These are phyloP conservation scores for Darksidea phi DNA, from an alignment of 495 filamentous ascomycete genomes.

Conservation along the genomic window DNA sequence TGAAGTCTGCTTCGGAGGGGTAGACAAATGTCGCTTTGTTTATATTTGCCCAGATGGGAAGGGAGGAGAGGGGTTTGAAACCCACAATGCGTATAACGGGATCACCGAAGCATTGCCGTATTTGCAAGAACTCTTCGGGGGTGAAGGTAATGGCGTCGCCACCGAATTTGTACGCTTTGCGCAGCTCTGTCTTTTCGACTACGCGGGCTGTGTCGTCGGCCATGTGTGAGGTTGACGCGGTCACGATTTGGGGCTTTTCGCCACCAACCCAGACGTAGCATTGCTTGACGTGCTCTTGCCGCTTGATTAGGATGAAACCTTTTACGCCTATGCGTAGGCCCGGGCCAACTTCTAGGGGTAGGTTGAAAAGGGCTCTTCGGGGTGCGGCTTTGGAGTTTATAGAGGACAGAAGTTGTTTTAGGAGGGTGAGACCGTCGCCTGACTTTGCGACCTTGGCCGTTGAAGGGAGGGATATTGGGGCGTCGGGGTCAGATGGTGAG, in stretches of 20 bases:
- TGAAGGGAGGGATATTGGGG: slow-evolving; percentile 51
- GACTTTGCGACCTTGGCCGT: slow-evolving; percentile 48
- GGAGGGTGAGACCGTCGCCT: slow-evolving; percentile 73
- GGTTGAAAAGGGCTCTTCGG: slow-evolving; percentile 81
- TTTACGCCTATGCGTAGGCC: slow-evolving; percentile 84
- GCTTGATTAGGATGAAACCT: slow-evolving; percentile 85
- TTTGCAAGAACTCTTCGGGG: slow-evolving; percentile 70
- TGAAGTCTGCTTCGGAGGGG: slow-evolving; percentile 82
- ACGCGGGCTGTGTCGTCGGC: slow-evolving; percentile 71
- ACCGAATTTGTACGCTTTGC: slow-evolving; percentile 94
- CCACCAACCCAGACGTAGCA: slow-evolving; percentile 84
- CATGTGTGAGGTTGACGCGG: slow-evolving; percentile 66
- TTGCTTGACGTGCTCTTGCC: slow-evolving; percentile 72
- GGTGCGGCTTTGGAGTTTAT: slow-evolving; percentile 88
- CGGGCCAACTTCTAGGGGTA: slow-evolving; percentile 83
- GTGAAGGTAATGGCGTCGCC: slow-evolving; percentile 85
- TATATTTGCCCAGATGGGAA: slow-evolving; percentile 82
- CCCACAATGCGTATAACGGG: slow-evolving; percentile 87
- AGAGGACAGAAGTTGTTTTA: slow-evolving; percentile 79
- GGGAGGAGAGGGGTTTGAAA: slow-evolving; percentile 76
- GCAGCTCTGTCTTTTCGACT: slow-evolving; percentile 77
- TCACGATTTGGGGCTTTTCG: slow-evolving; percentile 76
- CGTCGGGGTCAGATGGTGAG: slow-evolving; percentile 63
- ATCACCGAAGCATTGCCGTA: slow-evolving; percentile 71
- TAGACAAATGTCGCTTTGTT: slow-evolving; percentile 90